Percentiles rank a stretch among this genome's conserved stretches.
Evolutionary conservation across 2,329 filamentous ascomycete genomes (phyloP).

Genomic region (Calycina herbarum): DNA sequence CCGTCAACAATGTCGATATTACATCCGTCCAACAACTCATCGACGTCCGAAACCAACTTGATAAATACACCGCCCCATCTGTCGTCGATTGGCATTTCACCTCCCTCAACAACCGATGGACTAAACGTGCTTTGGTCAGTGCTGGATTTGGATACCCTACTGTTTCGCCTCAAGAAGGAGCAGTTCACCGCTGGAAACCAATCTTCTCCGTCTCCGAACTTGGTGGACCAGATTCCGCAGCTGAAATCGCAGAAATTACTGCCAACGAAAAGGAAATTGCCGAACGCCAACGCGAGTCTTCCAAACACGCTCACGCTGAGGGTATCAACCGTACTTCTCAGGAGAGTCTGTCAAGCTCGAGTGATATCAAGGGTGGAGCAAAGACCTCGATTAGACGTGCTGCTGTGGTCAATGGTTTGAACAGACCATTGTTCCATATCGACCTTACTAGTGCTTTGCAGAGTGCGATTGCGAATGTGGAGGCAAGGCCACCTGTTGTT

Average conservation of each 20-base stretch:
- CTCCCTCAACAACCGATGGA: conserved; percentile 92
- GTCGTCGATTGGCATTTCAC: conserved; percentile 94
- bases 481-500: conserved; percentile 44
- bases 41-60: conserved; percentile 91
- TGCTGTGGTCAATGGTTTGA: conserved; percentile 79
- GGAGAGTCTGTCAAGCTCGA: conserved; percentile 20
- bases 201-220: conserved; percentile 93
- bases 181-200: conserved; percentile 73
- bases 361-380: conserved; percentile 23
- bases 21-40: conserved; percentile 91
- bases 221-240: conserved; percentile 68
- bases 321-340: conserved; percentile 28
- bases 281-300: conserved; percentile 20
- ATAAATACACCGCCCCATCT: conserved; percentile 77
- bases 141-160: conserved; percentile 87
- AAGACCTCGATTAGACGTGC: conserved; percentile 45
- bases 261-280: conserved; percentile 54
- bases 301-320: conserved; percentile 31
- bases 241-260: conserved; percentile 63
- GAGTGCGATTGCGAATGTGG: conserved; percentile 78
- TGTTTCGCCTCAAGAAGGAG: conserved; percentile 37
- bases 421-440: conserved; percentile 89
- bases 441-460: conserved; percentile 88
- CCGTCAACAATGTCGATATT: conserved; percentile 91
- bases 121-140: conserved; percentile 82